Evolutionary conservation across 768 basidiomycete species (phyloP), one percentile per base, ranked within the genome.

Genomic region (Peribolospora kevripleyi): DNA sequence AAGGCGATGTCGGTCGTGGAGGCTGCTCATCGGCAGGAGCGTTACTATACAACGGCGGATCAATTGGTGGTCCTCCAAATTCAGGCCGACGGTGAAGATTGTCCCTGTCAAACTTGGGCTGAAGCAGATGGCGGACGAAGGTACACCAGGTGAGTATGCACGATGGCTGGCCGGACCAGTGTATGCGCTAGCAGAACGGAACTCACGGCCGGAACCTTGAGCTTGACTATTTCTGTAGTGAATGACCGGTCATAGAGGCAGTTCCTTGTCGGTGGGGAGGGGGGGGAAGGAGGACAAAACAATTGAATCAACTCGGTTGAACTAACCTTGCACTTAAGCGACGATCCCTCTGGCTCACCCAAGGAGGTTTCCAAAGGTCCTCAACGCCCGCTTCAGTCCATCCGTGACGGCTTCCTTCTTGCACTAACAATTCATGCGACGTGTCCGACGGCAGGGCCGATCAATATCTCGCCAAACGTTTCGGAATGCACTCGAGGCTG

Each of bases 331-430:
- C 25, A 25, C 25, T 25, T 25, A 25, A 25, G 25, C 25, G 25
- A 25, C 25, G 25, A 25, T 25, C 25, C 25, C 25, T 25, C 25
- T 25, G 1, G 25, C 25, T 25, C 25, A 25, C 25, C 93, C 93
- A 11, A 97, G 72, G 3, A 97, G 70, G 65, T 90, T 93, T 46
- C 93, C 93, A 64, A 97, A 98, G 59, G 79, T 85, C 37, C 86
- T 74, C 7, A 98, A 73, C 1, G 87, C 78, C 41, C 91, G 79
- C 68, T 98, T 98, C 54, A 91, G 70, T 0, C 75, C 91, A 61
- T 98, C 93, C 0, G 93, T 98, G 0, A 95, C 81, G 2, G 93
- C 90, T 65, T 97, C 93, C 62, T 98, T 98, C 74, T 95, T 95
- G 65, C 84, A 87, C 93, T 98, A 61, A 11, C 57, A n/a, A 42